phyloP scores from a whole-genome alignment of 2,329 filamentous ascomycete genomes.

The Botrytis aclada region DNA sequence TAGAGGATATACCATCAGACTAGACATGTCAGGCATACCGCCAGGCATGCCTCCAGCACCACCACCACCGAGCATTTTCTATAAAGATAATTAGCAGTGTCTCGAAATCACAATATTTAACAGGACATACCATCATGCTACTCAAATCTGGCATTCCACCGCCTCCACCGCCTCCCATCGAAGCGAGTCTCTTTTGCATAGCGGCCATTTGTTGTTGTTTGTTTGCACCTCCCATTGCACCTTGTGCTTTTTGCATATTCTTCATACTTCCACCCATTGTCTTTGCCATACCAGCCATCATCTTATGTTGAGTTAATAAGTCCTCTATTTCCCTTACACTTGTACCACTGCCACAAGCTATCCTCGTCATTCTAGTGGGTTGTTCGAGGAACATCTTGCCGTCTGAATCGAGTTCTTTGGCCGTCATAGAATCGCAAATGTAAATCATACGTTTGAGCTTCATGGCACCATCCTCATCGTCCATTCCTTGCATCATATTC shows the following conservation, averaged over 20 bases:
- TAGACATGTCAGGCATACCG: constrained; percentile 61
- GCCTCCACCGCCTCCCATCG: constrained; percentile 75
- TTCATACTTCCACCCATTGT: constrained; percentile 98
- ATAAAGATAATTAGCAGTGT: neutral
- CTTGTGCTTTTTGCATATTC: constrained; percentile 92
- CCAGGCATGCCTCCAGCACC: constrained; percentile 52
- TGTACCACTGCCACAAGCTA: constrained; percentile 87
- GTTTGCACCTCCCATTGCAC: constrained; percentile 85
- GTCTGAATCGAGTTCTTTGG: constrained; percentile 91
- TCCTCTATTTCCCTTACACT: constrained; percentile 93
- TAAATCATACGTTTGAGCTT: constrained; percentile 99
- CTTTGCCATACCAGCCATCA: constrained; percentile 99
- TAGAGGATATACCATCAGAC: constrained; percentile 1
- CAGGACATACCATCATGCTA: constrained; percentile 59
- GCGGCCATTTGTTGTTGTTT: constrained; percentile 91
- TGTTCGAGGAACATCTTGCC: constrained; percentile 93
- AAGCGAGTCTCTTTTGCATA: constrained; percentile 93
- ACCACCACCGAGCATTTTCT: constrained; percentile 78
- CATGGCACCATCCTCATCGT: constrained; percentile 90
- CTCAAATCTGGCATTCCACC: constrained; percentile 76
- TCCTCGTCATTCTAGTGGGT: constrained; percentile 86
- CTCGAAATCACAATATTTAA: neutral
- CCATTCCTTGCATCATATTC: constrained; percentile 91
- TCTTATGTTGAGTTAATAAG: constrained; percentile 91
- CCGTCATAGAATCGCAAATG: constrained; percentile 97